Evolutionary conservation across 1,284 basidiomycete species (phyloP).

Genomic region (Microbotryomycetes sp.): DNA sequence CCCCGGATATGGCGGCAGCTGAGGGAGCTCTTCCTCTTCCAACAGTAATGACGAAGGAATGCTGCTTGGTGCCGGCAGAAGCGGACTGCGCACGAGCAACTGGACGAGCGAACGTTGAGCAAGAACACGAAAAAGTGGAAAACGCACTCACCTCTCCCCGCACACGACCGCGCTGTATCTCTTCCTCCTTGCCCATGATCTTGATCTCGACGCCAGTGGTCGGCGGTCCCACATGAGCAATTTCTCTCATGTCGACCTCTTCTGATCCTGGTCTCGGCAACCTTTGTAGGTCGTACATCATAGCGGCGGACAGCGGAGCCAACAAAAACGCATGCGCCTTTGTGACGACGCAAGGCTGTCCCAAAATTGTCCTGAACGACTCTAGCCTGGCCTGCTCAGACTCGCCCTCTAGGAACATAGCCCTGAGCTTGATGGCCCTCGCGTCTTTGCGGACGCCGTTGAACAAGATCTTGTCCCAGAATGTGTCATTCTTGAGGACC

Average conservation of each 20-base stretch:
- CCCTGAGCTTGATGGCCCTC: constrained; percentile 15
- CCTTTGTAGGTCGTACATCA: constrained; percentile 30
- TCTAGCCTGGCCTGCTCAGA: constrained; percentile 24
- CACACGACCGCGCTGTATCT: constrained; percentile 15
- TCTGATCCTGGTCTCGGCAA: constrained; percentile 17
- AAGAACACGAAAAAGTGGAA: background rate
- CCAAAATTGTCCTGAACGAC: constrained; percentile 25
- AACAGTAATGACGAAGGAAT: constrained; percentile 9
- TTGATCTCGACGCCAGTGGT: constrained; percentile 30
- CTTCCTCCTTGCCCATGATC: constrained; percentile 22
- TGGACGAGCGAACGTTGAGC: background rate
- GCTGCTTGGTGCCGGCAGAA: constrained; percentile 10
- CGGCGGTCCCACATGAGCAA: constrained; percentile 27
- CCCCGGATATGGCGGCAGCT: constrained; percentile 14
- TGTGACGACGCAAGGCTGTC: constrained; percentile 21
- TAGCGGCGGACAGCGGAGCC: constrained; percentile 17
- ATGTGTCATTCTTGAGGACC: constrained; percentile 20
- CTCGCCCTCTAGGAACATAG: constrained; percentile 21
- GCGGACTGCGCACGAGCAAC: constrained; percentile 22
- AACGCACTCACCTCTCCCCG: constrained; percentile 21
- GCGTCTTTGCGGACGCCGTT: constrained; percentile 23
- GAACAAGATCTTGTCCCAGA: constrained; percentile 31
- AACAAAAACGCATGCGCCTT: constrained; percentile 24
- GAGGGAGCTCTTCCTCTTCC: constrained; percentile 6
- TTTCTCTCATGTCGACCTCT: constrained; percentile 2